phyloP scores from a whole-genome alignment of 805 yeast genomes.

The Ascoidea asiatica region DNA sequence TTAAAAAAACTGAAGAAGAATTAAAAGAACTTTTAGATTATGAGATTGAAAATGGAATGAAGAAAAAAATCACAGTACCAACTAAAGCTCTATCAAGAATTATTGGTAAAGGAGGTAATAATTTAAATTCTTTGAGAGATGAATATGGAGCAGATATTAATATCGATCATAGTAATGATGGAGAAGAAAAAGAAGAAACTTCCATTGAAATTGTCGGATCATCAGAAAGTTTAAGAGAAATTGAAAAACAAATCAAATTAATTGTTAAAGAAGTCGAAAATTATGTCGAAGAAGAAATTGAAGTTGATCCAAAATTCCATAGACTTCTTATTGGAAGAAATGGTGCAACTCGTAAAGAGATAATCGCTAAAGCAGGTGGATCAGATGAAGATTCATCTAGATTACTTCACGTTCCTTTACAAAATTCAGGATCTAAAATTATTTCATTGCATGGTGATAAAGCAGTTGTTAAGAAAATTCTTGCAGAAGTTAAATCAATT shows the following conservation, averaged over 20 bases:
- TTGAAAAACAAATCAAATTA: constrained; percentile 44
- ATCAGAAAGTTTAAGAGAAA: constrained; percentile 58
- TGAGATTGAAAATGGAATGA: constrained; percentile 76
- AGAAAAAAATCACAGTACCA: constrained; percentile 53
- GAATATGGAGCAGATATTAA: constrained; percentile 39
- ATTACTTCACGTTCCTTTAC: constrained; percentile 57
- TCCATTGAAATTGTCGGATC: constrained; percentile 66
- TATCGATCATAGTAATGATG: constrained; percentile 25
- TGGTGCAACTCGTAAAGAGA: constrained; percentile 61
- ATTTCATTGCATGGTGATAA: constrained; percentile 67
- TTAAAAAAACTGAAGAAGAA: constrained; percentile 70
- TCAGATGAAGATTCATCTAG: constrained; percentile 34
- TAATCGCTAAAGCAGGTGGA: constrained; percentile 71
- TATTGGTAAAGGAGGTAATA: constrained; percentile 83
- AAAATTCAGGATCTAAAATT: constrained; percentile 39
- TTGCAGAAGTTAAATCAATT: constrained; percentile 45
- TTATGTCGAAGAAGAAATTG: constrained; percentile 38
- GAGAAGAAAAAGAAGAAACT: constrained; percentile 26
- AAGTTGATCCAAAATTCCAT: constrained; percentile 64
- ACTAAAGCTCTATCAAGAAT: constrained; percentile 64
- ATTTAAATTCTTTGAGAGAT: constrained; percentile 67
- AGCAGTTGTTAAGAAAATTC: constrained; percentile 53
- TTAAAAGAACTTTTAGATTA: constrained; percentile 70
- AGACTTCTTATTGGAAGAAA: constrained; percentile 66
- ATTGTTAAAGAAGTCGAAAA: constrained; percentile 58